Evolutionary conservation across 2,329 filamentous ascomycete species (phyloP).

Genomic region (Curvularia lunata): DNA sequence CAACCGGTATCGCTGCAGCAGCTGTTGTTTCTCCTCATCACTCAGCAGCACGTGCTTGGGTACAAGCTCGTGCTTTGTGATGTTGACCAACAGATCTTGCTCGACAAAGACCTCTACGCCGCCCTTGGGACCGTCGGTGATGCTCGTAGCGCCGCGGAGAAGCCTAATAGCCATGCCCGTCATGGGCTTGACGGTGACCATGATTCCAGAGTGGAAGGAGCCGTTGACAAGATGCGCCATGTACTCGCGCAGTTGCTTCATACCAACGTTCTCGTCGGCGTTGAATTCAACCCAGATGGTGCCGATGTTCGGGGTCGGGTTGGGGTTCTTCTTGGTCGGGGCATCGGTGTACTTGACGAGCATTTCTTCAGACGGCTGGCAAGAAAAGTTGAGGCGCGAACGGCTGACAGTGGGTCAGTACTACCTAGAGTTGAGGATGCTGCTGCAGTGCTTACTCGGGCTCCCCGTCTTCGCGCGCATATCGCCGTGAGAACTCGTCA

Average conservation of each 20-base stretch:
- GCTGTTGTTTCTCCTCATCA: constrained; percentile 82
- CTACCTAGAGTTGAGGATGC: constrained; percentile 3
- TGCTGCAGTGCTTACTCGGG: constrained; percentile 67
- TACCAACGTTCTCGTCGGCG: constrained; percentile 77
- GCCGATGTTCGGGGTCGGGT: constrained; percentile 77
- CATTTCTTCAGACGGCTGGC: constrained; percentile 83
- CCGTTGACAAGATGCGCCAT: constrained; percentile 80
- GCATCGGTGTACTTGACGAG: constrained; percentile 80
- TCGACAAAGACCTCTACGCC: constrained; percentile 95
- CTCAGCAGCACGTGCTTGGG: constrained; percentile 92
- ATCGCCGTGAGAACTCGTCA: constrained; percentile 77
- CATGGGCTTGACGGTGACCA: constrained; percentile 82
- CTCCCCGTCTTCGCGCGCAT: constrained; percentile 73
- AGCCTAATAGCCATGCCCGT: constrained; percentile 72
- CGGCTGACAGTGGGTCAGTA: constrained; percentile 63
- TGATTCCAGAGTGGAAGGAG: constrained; percentile 87
- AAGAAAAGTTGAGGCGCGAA: constrained; percentile 83
- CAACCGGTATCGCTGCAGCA: constrained; percentile 88
- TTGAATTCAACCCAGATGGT: constrained; percentile 95
- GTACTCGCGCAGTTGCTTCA: constrained; percentile 90
- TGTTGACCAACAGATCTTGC: constrained; percentile 95
- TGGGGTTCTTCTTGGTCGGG: constrained; percentile 70
- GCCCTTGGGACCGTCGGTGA: constrained; percentile 68
- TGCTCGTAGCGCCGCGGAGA: constrained; percentile 37
- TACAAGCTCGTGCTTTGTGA: constrained; percentile 96